Evolutionary conservation across 2,329 filamentous ascomycete species (phyloP), one percentile per base, ranked within the genome.

Genomic region (Macrophomina pseudophaseolina): DNA sequence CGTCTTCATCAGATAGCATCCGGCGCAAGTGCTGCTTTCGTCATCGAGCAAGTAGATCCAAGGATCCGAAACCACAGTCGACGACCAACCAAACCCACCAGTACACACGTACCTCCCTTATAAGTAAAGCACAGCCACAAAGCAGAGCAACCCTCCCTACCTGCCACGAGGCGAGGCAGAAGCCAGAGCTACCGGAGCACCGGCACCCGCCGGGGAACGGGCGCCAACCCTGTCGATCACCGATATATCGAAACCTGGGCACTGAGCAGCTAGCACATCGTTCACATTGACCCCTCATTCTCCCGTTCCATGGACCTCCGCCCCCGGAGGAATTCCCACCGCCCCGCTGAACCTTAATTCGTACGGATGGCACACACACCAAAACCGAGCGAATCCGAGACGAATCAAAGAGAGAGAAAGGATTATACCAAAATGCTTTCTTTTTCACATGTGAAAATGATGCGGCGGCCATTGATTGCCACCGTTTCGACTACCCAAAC

Each of bases 171-270:
- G 23, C 23, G 23, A 23, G 23, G 23, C 23, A n/a, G 52, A 18
- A 23, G 52, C 16, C n/a, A n/a, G 52, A 38, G 52, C 28, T 16
- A 38, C 16, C 16, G 33, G 38, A 54, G 52, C 52, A 54, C 33
- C 8, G 16, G 38, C 54, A 38, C 35, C 12, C 14, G 8, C 54
- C 23, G 23, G 23, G 23, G 23, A n/a, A 18, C 54, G 30, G 38
- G 54, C 7, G 54, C 35, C 38, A 28, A 44, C 11, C 54, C 12
- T 44, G 54, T 58, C 54, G 54, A 58, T 58, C 54, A 58, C 23
- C 54, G 38, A 32, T 44, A 58, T 11, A 58, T 58, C 54, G 54
- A 30, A 56, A 51, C 16, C 53, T 30, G 35, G 35, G 53, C 51
- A n/a, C 32, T 30, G 16, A 30, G 35, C 38, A 11, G 18, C 23